A percentile compares a stretch with the other conserved stretches of the same genome.
These are phyloP conservation scores for Colletotrichum somersetense DNA, from an alignment of 2,329 filamentous ascomycete species.

Conservation along the genomic window DNA sequence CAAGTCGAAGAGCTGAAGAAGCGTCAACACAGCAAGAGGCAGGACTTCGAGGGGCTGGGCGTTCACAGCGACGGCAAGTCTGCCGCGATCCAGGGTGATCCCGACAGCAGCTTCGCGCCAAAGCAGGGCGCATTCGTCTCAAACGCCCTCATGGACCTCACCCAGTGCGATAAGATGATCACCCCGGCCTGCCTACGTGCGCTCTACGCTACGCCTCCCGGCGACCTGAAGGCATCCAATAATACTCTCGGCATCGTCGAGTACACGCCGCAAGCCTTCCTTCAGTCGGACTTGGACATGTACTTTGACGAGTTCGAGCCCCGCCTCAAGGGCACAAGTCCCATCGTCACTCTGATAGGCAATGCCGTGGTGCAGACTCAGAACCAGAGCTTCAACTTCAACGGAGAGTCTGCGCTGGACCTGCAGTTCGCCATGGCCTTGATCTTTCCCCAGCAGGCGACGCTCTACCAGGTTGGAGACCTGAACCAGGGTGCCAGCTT, in stretches of 20 bases:
- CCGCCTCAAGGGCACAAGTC: constrained; percentile 58
- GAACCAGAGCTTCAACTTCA: constrained; percentile 43
- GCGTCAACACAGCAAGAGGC: constrained; percentile 40
- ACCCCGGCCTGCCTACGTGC: constrained; percentile 68
- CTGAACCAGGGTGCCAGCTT: constrained; percentile 55
- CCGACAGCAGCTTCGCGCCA: constrained; percentile 45
- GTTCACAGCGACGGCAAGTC: constrained; percentile 34
- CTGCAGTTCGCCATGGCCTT: constrained; percentile 67
- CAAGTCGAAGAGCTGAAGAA: constrained; percentile 46
- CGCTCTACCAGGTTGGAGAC: constrained; percentile 60
- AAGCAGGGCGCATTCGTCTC: constrained; percentile 49
- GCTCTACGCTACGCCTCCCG: constrained; percentile 59
- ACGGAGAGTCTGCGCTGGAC: constrained; percentile 66
- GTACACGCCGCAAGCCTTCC: constrained; percentile 63
- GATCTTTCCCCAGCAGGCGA: constrained; percentile 64
- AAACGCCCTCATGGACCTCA: constrained; percentile 49
- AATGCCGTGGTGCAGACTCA: constrained; percentile 57
- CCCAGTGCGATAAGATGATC: constrained; percentile 65
- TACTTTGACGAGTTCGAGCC: constrained; percentile 61
- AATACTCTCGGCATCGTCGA: constrained; percentile 68
- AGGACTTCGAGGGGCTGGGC: constrained; percentile 41
- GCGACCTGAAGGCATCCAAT: constrained; percentile 48
- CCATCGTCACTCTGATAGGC: constrained; percentile 61
- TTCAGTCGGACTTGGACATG: constrained; percentile 61
- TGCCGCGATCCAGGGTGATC: constrained; percentile 48